Conservation (phyloP, 306 rosid genomes). For the Dalbergia oliveri region DNA sequence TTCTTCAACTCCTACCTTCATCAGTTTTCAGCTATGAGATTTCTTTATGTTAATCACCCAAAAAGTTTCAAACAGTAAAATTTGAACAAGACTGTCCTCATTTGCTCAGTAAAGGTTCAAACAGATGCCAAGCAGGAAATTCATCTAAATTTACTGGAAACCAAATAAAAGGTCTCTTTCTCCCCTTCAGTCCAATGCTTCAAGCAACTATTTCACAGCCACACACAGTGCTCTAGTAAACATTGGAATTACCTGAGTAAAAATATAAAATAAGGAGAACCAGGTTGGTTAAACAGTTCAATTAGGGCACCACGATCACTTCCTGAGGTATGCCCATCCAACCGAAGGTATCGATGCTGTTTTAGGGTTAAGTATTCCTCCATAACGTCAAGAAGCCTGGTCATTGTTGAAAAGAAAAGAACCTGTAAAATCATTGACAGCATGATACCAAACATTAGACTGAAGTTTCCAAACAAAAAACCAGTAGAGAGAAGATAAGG, state of each 20-base stretch:
- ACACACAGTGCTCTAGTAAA: background rate
- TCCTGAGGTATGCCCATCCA: slow-evolving; percentile 98
- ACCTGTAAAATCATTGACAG: slow-evolving; percentile 63
- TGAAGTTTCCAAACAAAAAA: background rate
- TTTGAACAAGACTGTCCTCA: background rate
- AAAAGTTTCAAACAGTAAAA: background rate
- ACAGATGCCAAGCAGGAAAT: background rate
- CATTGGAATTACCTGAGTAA: slow-evolving; percentile 75
- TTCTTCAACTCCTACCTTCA: background rate
- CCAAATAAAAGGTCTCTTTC: background rate
- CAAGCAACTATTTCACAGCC: background rate
- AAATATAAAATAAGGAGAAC: slow-evolving; percentile 90
- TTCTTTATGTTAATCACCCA: background rate
- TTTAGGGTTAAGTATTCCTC: slow-evolving; percentile 90
- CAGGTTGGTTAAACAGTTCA: slow-evolving; percentile 74
- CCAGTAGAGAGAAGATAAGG: background rate
- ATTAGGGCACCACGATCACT: slow-evolving; percentile 97
- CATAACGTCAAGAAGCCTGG: slow-evolving; percentile 98
- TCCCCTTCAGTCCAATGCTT: background rate
- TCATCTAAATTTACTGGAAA: background rate
- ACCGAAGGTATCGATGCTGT: slow-evolving; percentile 84
- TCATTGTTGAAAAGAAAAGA: slow-evolving; percentile 99
- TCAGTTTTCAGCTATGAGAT: slow-evolving; percentile 1
- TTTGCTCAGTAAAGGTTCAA: background rate
- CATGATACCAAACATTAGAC: slow-evolving; percentile 32